Conservation (phyloP, 345 rosid genomes). For the Reutealis trisperma region DNA sequence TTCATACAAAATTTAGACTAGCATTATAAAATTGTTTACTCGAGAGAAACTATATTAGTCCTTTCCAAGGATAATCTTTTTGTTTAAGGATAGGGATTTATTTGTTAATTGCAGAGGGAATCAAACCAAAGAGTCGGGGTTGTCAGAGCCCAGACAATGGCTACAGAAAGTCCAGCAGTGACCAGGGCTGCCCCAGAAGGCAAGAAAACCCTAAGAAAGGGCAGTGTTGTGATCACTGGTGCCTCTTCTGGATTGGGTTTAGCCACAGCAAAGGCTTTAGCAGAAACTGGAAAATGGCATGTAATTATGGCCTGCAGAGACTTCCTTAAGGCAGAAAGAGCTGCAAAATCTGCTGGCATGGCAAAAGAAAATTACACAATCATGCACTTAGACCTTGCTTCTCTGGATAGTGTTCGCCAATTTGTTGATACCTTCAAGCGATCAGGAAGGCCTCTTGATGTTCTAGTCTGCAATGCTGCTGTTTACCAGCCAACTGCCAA, state of each 20-base stretch:
- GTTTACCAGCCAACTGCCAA: constrained; percentile 88
- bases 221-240: constrained; percentile 71
- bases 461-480: constrained; percentile 92
- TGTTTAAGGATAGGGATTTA: not conserved
- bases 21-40: too few species aligned
- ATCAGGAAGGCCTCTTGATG: constrained; percentile 75
- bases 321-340: constrained; percentile 88
- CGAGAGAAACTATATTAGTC: too few species aligned
- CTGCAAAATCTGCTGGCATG: constrained; percentile 83
- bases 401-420: constrained; percentile 86
- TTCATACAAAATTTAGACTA: too few species aligned
- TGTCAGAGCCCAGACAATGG: constrained; percentile 63
- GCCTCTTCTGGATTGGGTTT: constrained; percentile 87
- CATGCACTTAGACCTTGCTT: constrained; percentile 94
- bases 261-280: constrained; percentile 83
- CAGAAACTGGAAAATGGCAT: constrained; percentile 88
- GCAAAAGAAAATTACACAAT: constrained; percentile 77
- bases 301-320: constrained; percentile 92
- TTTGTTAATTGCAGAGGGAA: constrained; percentile 47
- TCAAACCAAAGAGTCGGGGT: constrained; percentile 41
- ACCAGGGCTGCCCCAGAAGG: constrained; percentile 44
- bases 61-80: too few species aligned
- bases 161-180: constrained; percentile 59
- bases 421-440: constrained; percentile 68
- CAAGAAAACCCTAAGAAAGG: constrained; percentile 81